A percentile compares a stretch with the other conserved stretches of the same genome.
phyloP scores from a whole-genome alignment of 2,329 filamentous ascomycete species.

The Alternaria ventricosa region DNA sequence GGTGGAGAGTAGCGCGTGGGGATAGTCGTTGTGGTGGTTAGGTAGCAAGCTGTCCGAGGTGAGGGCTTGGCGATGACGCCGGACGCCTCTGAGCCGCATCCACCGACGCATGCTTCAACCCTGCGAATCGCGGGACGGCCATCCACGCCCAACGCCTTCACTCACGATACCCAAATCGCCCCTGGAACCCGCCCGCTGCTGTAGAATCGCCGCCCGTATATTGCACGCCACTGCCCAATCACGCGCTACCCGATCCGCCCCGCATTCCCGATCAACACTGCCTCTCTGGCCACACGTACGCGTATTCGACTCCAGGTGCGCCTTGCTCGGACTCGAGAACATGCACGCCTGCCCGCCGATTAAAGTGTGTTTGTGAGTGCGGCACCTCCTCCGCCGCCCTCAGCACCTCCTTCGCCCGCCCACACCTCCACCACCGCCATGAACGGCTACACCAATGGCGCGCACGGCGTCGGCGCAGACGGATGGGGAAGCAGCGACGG shows the following conservation, averaged over 20 bases:
- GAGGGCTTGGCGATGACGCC: constrained; percentile 17
- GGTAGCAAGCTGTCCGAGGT: constrained; percentile 18
- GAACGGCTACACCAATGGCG: constrained; percentile 40
- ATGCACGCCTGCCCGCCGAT: constrained; percentile 31
- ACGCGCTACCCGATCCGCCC: constrained; percentile 7
- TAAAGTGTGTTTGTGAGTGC: constrained; percentile 49
- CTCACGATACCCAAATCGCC: background rate
- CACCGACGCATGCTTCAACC: constrained; percentile 6
- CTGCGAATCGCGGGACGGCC: constrained; percentile 6
- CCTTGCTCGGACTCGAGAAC: constrained; percentile 15
- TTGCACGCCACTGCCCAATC: background rate
- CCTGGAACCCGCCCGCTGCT: background rate
- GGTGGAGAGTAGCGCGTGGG: background rate
- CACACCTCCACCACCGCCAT: constrained; percentile 31
- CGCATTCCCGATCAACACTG: constrained; percentile 9
- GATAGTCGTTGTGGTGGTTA: constrained; percentile 8
- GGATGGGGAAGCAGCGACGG: constrained; percentile 35
- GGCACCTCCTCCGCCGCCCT: constrained; percentile 47
- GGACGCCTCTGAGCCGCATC: constrained; percentile 16
- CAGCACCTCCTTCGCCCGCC: constrained; percentile 21
- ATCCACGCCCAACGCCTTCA: background rate
- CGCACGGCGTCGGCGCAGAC: constrained; percentile 26
- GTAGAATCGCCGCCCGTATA: background rate
- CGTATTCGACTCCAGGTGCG: constrained; percentile 5
- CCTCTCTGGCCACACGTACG: constrained; percentile 9